These are phyloP conservation scores for Salix caprea DNA, from an alignment of 345 rosid species.

Conservation along the genomic window DNA sequence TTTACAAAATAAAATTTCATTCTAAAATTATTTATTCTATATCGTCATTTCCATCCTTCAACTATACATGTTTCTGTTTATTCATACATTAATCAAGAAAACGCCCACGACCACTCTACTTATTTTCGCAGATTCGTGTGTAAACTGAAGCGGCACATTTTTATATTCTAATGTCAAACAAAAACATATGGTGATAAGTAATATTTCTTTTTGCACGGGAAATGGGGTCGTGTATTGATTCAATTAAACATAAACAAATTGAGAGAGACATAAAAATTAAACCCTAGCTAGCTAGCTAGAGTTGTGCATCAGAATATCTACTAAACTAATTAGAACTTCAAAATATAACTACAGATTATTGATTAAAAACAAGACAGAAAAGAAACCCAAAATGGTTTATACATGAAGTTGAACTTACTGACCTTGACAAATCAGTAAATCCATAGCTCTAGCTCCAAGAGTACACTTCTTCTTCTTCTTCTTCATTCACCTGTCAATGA, in stretches of 20 bases:
- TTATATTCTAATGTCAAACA: background rate
- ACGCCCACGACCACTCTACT: background rate
- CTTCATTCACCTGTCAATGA: background rate
- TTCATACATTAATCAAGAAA: background rate
- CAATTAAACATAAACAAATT: background rate
- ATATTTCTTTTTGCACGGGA: background rate
- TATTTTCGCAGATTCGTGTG: background rate
- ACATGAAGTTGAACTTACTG: conserved; percentile 5
- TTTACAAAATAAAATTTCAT: no score
- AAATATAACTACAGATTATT: background rate
- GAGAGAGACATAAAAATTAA: background rate
- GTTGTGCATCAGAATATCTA: background rate
- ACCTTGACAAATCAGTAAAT: conserved; percentile 4
- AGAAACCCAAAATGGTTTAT: background rate
- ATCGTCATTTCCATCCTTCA: no score
- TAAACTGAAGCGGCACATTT: background rate
- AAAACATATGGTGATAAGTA: background rate
- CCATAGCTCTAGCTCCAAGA: background rate
- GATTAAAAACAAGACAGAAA: background rate
- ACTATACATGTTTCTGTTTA: no score
- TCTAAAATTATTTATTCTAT: no score
- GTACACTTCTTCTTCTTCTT: background rate
- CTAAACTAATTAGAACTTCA: background rate
- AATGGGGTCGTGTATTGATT: background rate
- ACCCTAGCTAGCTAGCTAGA: conserved; percentile 8